Percentiles rank a stretch among this genome's conserved stretches.
Evolutionary conservation across 768 basidiomycete species (phyloP).

Genomic region (Xerocomellus amylosporus): DNA sequence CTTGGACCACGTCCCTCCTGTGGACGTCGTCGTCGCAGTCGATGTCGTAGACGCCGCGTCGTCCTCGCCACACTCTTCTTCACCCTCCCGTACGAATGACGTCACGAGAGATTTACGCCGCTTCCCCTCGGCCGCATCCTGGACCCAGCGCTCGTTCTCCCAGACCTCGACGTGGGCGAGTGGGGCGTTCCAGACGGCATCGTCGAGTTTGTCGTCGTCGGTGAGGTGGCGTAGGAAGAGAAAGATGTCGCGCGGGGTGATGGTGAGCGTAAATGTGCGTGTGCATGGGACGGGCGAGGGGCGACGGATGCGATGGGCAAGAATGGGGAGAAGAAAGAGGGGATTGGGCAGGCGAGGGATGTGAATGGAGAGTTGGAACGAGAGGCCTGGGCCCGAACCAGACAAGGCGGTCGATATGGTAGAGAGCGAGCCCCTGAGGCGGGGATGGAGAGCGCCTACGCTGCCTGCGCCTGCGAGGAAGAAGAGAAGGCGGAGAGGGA

Average conservation of each 20-base stretch:
- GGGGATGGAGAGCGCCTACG: conserved; percentile 15
- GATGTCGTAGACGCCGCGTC: conserved; percentile 9
- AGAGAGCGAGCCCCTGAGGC: conserved; percentile 1
- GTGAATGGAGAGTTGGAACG: conserved; percentile 8
- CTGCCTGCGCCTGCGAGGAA: conserved; percentile 31
- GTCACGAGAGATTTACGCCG: conserved; percentile 3
- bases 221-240: conserved; percentile 38
- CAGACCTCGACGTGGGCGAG: conserved; percentile 70
- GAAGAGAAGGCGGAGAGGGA: conserved; percentile 48
- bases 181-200: conserved; percentile 62
- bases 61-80: conserved; percentile 8
- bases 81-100: conserved; percentile 4
- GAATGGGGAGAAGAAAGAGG: neutral
- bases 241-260: conserved; percentile 26
- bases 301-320: neutral
- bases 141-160: conserved; percentile 72
- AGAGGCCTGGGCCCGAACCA: conserved; percentile 18
- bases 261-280: conserved; percentile 12
- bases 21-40: neutral
- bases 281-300: neutral
- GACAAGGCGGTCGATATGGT: conserved; percentile 1
- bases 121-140: conserved; percentile 9
- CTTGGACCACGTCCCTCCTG: conserved; percentile 15
- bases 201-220: conserved; percentile 65
- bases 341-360: conserved; percentile 8